Base-by-base conservation (phyloP, 768 basidiomycete species). In the Leccinum broughii region DNA sequence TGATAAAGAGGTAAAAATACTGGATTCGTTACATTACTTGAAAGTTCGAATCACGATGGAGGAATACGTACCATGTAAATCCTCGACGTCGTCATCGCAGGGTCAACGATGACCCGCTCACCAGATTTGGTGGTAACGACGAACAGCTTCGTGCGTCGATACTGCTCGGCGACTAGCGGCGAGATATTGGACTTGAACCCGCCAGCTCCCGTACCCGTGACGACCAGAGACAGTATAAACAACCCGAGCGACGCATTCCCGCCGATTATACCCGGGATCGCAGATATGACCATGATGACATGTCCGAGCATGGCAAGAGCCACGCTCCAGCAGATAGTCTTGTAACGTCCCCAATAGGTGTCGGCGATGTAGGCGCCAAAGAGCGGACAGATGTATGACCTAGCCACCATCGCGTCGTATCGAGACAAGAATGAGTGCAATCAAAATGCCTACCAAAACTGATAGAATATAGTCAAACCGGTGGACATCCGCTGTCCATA, bases 161-260 rank as follows among this genome's bases (percentile, higher is more conserved):
- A 87, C 67, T 92, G 91, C 69, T 92, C 91, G 7, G 91, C 91
- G 24, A 92, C 80, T 64, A 93, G 77, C 2, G 90, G 90, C 0
- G 86, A 87, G 62, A 92, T 85, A 70, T 90, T 92, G 2, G 85
- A 75, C 74, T 92, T 91, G 82, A 92, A 89, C 24, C 86, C 76
- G 7, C 89, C 89, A 10, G 89, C 82, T 17, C 89, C 84, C 14
- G 72, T 26, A 3, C 70, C 74, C 70, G 84, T 88, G 57, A 91
- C 75, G 56, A 92, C 69, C 54, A 92, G 74, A 0, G 88, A 86
- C 41, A 88, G 63, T 22, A 80, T 64, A 65, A 91, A 86, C 26
- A 78, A 77, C 1, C 79, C 84, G 2, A 81, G 69, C 0, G 87
- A 77, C 9, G 82, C 77, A 13, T 73, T 64, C 24, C 81, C 71